Conservation (phyloP, 208 protist genomes). For the Hexamita inflata region DNA sequence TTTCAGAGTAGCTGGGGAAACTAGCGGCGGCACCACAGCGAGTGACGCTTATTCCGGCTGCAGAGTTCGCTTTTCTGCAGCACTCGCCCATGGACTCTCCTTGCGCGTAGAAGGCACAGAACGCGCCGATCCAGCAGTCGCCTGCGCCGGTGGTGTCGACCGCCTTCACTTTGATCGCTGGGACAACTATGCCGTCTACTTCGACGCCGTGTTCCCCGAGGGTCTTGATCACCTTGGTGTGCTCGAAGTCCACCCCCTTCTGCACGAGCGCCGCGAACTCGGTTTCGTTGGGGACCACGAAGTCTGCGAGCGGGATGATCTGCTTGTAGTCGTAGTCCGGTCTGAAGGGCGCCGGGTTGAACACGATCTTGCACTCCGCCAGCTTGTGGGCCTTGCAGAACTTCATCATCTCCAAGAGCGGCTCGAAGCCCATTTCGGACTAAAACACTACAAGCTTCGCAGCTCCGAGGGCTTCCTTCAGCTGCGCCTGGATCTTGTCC, state of each 20-base stretch:
- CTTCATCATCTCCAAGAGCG: not conserved
- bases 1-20: not conserved
- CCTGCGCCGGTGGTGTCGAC: constrained; percentile 17
- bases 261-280: not conserved
- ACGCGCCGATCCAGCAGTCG: constrained; percentile 15
- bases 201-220: not conserved
- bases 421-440: not conserved
- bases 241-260: not conserved
- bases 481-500: too few species aligned
- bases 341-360: constrained; percentile 19
- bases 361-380: not conserved
- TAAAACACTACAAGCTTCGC: constrained; percentile 1
- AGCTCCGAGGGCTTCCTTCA: not conserved
- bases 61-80: not conserved
- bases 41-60: not conserved
- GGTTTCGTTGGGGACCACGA: constrained; percentile 7
- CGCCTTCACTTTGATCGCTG: too few species aligned
- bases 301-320: not conserved
- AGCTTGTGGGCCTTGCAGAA: not conserved
- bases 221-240: not conserved
- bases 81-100: not conserved
- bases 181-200: not conserved
- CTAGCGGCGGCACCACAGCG: not conserved
- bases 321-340: not conserved
- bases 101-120: too few species aligned